Base-by-base conservation (phyloP, 2,329 filamentous ascomycete species). In the Xylariaceae sp. region DNA sequence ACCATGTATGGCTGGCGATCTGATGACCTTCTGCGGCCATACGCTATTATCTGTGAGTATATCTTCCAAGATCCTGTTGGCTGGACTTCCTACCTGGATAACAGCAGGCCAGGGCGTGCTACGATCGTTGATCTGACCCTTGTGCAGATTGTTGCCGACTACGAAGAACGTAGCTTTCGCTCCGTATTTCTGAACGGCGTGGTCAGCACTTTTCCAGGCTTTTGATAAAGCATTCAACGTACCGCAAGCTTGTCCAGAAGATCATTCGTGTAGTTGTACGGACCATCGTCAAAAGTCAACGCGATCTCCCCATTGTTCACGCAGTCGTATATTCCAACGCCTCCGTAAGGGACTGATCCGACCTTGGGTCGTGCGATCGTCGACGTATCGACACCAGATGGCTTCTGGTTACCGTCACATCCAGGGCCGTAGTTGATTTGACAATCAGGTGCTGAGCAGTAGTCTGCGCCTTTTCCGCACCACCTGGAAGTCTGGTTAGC, bases 161-260 rank as follows among this genome's bases (percentile, higher is more conserved):
- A 87, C 77, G 71, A 87, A 87, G 70, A 88, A 87, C 2, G 85
- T 87, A 1, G 82, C 84, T 62, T 82, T 85, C 6, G 81, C 83
- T 58, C 78, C 72, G 64, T 84, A 84, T 49, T 73, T 74, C 69
- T 73, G n/a, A 23, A 53, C 82, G 75, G 56, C 30, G 17, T 23
- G 51, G 60, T 70, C 55, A 69, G 68, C 45, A 34, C 17, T 13
- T 30, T 42, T 17, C 47, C 42, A 6, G 30, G 35, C 4, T 2
- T 42, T 30, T 30, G n/a, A 10, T 18, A 18, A 49, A n/a, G 39
- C 11, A 45, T 42, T 44, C 18, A 9, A 37, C 64, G 13, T 65
- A 72, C 70, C 45, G 66, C 64, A 51, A 72, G 58, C 60, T 85
- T 74, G 63, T 87, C 81, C 17, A 87, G 76, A 17, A 88, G 76